Evolutionary conservation across 2,329 filamentous ascomycete species (phyloP), one percentile per base, ranked within the genome.

Genomic region (Colletotrichum coccodes): DNA sequence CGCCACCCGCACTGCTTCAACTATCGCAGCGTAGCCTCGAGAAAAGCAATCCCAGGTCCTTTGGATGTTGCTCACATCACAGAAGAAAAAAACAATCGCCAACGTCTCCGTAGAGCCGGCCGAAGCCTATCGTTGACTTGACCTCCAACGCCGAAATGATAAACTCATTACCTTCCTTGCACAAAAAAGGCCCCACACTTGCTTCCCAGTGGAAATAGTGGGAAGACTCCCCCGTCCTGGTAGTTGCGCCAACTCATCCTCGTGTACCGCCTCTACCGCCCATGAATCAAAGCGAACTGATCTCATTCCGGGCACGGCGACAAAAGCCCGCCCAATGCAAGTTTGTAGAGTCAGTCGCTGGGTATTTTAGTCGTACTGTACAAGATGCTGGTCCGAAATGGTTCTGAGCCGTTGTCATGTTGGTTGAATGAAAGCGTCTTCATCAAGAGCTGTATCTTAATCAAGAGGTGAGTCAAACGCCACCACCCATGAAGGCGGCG

Each of bases 401-500:
- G n/a, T 11, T 34, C 47, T 42, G 11, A 53, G 28, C n/a, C 53
- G 34, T 50, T n/a, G 34, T n/a, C n/a, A 23, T 26, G 21, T 40
- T 64, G 59, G 28, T 26, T 56, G 23, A 12, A 49, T n/a, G 56
- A 44, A 36, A 47, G 40, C 21, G 9, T 46, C 28, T 26, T 23
- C 40, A 18, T 30, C 2, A 14, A 30, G 21, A 34, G 16, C 44
- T 21, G 14, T 54, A 62, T 21, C 21, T 46, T 34, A 23, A 47
- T 60, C 57, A 36, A 60, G 57, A 60, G 44, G 57, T 60, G 57
- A 62, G 42, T 62, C 57, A 90, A 70, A 90, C 87, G 68, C 87
- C 87, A 23, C 87, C 87, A 23, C 87, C 87, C 87, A 90, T 90
- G 61, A 90, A 89, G 3, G 87, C 87, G 36, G 87, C 87, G 12